phyloP scores from a whole-genome alignment of 176 grass and related monocot species.

The Panicum miliaceum region DNA sequence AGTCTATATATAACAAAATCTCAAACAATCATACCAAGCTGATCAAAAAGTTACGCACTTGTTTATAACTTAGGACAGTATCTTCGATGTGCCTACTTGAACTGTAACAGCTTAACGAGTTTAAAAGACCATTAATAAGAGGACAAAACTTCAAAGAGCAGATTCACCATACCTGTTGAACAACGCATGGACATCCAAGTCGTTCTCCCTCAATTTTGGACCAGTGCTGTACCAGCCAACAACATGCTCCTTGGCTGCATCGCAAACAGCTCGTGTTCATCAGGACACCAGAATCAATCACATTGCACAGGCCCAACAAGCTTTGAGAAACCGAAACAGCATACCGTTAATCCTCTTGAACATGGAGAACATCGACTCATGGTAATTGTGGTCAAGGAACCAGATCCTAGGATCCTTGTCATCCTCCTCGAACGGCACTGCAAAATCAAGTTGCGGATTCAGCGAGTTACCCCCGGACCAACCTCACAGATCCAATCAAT shows the following conservation, averaged over 20 bases:
- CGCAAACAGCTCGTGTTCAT: constrained; percentile 15
- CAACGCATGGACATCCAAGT: constrained; percentile 88
- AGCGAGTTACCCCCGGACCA: background rate
- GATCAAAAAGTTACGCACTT: background rate
- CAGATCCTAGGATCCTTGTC: constrained; percentile 96
- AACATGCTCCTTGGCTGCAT: constrained; percentile 93
- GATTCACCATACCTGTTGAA: constrained; percentile 71
- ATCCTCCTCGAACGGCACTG: constrained; percentile 97
- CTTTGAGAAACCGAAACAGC: background rate
- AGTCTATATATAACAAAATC: background rate
- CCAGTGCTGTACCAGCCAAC: constrained; percentile 99
- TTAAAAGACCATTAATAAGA: background rate
- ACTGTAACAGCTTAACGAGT: background rate
- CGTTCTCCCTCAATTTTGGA: constrained; percentile 96
- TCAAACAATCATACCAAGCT: background rate
- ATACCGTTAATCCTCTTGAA: constrained; percentile 99
- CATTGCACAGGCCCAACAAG: background rate
- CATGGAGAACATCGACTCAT: constrained; percentile 95
- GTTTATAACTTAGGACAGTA: background rate
- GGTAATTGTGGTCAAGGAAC: constrained; percentile 99
- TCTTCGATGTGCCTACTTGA: background rate
- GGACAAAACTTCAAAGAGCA: background rate
- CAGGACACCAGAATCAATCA: background rate
- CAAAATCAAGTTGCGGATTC: constrained; percentile 36
- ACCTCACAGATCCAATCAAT: constrained; percentile 43